A percentile compares a stretch with the other conserved stretches of the same genome.
phyloP scores from a whole-genome alignment of 2,329 filamentous ascomycete genomes.

The Colletotrichum sp. region DNA sequence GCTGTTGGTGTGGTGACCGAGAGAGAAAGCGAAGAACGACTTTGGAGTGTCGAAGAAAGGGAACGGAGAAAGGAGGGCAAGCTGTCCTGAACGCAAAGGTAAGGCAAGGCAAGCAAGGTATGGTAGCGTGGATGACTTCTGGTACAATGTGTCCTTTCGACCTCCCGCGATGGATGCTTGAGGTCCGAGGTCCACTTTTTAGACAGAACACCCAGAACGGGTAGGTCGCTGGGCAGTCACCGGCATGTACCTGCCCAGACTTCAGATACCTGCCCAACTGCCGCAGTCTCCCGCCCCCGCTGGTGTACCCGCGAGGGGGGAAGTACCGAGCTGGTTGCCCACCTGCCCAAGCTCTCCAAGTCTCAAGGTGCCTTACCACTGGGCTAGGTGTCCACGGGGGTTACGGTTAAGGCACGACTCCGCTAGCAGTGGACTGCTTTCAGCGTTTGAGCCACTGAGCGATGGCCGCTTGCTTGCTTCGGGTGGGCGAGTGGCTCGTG shows the following conservation, averaged over 20 bases:
- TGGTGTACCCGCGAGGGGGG: not conserved
- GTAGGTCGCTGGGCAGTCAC: conserved; percentile 2
- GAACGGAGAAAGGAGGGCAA: conserved; percentile 7
- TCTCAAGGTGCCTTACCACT: not conserved
- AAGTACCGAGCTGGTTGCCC: not conserved
- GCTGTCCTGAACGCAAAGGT: conserved; percentile 8
- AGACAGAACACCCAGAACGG: conserved; percentile 18
- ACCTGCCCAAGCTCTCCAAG: not conserved
- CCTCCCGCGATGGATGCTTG: conserved; percentile 18
- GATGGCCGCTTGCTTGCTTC: not conserved
- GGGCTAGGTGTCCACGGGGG: not conserved
- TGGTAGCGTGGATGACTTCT: conserved; percentile 15
- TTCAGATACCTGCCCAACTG: not conserved
- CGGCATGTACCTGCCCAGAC: not conserved
- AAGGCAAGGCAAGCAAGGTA: not conserved
- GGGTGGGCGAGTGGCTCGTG: conserved; percentile 4
- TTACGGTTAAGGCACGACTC: conserved; percentile 18
- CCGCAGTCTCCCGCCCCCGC: not conserved
- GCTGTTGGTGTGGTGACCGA: not conserved
- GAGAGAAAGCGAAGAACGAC: not conserved
- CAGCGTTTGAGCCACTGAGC: conserved; percentile 7
- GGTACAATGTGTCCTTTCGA: conserved; percentile 23
- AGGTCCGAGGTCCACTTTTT: conserved; percentile 20
- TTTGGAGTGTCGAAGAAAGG: conserved; percentile 1
- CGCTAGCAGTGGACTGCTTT: conserved; percentile 13